These are phyloP conservation scores for Aspergillus quadrilineatus DNA, from an alignment of 2,329 filamentous ascomycete genomes.

Conservation along the genomic window DNA sequence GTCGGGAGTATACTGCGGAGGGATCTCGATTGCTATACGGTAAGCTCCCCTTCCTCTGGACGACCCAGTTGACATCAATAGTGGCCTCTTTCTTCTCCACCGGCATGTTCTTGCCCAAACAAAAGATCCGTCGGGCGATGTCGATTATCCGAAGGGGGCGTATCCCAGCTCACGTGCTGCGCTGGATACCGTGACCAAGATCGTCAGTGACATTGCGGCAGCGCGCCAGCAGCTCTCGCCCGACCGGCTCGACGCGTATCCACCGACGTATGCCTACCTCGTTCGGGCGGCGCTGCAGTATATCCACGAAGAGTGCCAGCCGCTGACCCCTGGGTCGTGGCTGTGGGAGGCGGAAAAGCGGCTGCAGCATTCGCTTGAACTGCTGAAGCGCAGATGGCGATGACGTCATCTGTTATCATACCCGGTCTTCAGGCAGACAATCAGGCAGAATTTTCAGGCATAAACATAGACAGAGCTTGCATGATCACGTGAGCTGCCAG, in stretches of 20 bases:
- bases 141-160: background rate
- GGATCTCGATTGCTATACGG: background rate
- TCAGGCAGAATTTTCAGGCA: background rate
- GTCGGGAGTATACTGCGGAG: background rate
- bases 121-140: conserved; percentile 12
- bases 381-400: background rate
- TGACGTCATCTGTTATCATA: background rate
- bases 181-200: conserved; percentile 24
- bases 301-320: background rate
- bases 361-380: background rate
- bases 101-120: background rate
- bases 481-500: background rate
- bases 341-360: background rate
- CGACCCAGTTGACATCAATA: background rate
- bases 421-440: background rate
- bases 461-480: background rate
- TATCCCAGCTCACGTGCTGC: conserved; percentile 8
- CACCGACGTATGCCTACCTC: background rate
- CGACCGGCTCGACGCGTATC: background rate
- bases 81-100: background rate
- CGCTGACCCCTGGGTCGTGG: background rate
- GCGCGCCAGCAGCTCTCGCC: background rate
- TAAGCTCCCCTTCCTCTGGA: background rate
- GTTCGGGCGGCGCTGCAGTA: background rate
- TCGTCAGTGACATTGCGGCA: conserved; percentile 22